Percentiles rank a stretch among this genome's conserved stretches.
phyloP scores from a whole-genome alignment of 495 filamentous ascomycete species.

The Xylaria bambusicola region DNA sequence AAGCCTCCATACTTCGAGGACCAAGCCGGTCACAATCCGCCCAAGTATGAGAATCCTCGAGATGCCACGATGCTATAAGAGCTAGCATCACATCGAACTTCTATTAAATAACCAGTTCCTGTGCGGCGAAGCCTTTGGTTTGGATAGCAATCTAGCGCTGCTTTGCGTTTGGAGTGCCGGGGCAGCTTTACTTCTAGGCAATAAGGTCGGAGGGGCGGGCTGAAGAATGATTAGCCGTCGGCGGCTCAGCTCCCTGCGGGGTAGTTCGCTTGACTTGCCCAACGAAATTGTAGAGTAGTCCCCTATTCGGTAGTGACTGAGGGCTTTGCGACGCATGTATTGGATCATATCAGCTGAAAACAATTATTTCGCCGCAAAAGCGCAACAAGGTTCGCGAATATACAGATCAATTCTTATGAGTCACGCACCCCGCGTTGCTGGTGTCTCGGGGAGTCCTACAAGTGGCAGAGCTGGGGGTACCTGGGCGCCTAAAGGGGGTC shows the following conservation, averaged over 20 bases:
- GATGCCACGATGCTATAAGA: slow-evolving; percentile 13
- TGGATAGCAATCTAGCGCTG: slow-evolving; percentile 1
- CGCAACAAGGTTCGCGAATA: slow-evolving; percentile 2
- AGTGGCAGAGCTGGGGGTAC: no score
- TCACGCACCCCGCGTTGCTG: not conserved
- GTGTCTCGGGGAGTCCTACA: no score
- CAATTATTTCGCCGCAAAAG: not conserved
- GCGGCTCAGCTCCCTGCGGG: not conserved
- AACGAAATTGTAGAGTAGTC: no score
- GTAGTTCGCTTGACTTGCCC: no score
- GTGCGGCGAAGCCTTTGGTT: slow-evolving; percentile 1
- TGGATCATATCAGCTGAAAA: not conserved
- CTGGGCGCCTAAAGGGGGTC: no score
- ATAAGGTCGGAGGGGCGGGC: not conserved
- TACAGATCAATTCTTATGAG: not conserved
- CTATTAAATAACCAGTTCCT: slow-evolving; percentile 2
- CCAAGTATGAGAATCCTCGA: slow-evolving; percentile 13
- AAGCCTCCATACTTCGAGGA: slow-evolving; percentile 16
- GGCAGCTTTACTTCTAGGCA: not conserved
- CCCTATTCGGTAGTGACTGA: slow-evolving; percentile 1
- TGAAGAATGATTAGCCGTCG: not conserved
- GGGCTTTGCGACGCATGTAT: not conserved
- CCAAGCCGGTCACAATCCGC: slow-evolving; percentile 6
- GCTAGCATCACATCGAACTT: not conserved
- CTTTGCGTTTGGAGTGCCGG: not conserved